Base-by-base conservation (phyloP, 352 stramenopile species). In the Phytophthora multivora region DNA sequence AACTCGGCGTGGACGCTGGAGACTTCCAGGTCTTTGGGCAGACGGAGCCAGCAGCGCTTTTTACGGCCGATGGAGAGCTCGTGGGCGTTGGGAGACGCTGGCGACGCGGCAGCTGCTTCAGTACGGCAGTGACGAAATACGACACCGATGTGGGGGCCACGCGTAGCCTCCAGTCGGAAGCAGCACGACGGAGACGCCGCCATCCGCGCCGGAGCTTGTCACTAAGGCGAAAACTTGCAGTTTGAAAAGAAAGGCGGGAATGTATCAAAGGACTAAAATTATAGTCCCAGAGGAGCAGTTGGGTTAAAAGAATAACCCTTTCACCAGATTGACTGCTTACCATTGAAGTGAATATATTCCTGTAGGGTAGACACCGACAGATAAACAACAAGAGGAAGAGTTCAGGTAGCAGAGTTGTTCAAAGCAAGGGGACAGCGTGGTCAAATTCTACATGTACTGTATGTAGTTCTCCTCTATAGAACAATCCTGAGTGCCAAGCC, bases 1-100 rank as follows among this genome's bases (percentile, higher is more conserved):
- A 89, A 52, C 59, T 88, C 71, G 5, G 78, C 78, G 48, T 90
- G 80, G 28, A 72, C 39, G 4, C 74, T 79, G 2, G 80, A 90
- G 1, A 90, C 76, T 61, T 90, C 80, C 51, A 90, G 56, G 58
- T 90, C 80, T 6, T 75, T 51, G 4, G 51, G 54, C 15, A 90
- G 59, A 2, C 78, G 77, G 43, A 90, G 54, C 65, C 73, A 83
- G 42, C 75, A 88, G n/a, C 51, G 40, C 50, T 76, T 72, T 19
- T 73, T 77, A 16, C 80, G 77, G 12, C 80, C 80, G 3, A 89
- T 73, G n/a, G 39, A 48, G 15, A 86, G 78, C 31, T 38, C 21
- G 2, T 15, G 21, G 10, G 16, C 15, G 13, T 10, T 6, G 18
- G 47, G 9, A 43, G 64, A 49, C 16, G 11, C 16, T 40, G 28